Evolutionary conservation across 257 asterid genomes (phyloP).

Genomic region (Anisodus acutangulus): DNA sequence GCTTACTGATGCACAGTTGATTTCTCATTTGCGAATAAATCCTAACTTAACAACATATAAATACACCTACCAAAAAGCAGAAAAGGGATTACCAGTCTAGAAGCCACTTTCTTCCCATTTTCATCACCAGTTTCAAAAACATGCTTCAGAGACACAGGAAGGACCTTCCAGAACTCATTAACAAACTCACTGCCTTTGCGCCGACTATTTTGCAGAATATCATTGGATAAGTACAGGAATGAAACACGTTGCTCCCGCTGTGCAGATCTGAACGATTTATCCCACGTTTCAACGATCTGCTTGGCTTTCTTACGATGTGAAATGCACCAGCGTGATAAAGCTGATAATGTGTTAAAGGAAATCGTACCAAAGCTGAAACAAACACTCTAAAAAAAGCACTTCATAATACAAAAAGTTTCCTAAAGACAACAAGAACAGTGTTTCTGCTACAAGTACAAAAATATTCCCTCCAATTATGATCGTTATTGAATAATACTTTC

Average conservation of each 20-base stretch:
- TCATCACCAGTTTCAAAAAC: slow-evolving; percentile 67
- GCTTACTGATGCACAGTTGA: background rate
- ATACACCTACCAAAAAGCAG: slow-evolving; percentile 7
- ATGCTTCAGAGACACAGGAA: slow-evolving; percentile 73
- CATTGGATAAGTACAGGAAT: slow-evolving; percentile 83
- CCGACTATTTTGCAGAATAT: slow-evolving; percentile 94
- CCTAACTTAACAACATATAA: background rate
- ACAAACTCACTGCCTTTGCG: slow-evolving; percentile 96
- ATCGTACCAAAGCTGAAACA: slow-evolving; percentile 24
- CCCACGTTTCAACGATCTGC: slow-evolving; percentile 95
- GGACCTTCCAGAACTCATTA: slow-evolving; percentile 96
- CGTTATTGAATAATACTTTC: background rate
- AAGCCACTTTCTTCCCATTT: slow-evolving; percentile 75
- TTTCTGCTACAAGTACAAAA: background rate
- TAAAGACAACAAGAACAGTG: background rate
- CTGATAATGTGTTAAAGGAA: slow-evolving; percentile 60
- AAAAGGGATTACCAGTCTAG: slow-evolving; percentile 71
- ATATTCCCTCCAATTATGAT: background rate
- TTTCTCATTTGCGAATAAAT: background rate
- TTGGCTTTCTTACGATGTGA: slow-evolving; percentile 83
- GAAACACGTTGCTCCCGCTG: slow-evolving; percentile 78
- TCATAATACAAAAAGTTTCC: slow-evolving; percentile 20
- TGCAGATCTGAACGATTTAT: slow-evolving; percentile 70
- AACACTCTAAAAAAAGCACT: slow-evolving; percentile 28
- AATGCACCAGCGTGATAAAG: slow-evolving; percentile 90